Evolutionary conservation across 495 filamentous ascomycete genomes (phyloP).

Genomic region (Tricharina praecox): DNA sequence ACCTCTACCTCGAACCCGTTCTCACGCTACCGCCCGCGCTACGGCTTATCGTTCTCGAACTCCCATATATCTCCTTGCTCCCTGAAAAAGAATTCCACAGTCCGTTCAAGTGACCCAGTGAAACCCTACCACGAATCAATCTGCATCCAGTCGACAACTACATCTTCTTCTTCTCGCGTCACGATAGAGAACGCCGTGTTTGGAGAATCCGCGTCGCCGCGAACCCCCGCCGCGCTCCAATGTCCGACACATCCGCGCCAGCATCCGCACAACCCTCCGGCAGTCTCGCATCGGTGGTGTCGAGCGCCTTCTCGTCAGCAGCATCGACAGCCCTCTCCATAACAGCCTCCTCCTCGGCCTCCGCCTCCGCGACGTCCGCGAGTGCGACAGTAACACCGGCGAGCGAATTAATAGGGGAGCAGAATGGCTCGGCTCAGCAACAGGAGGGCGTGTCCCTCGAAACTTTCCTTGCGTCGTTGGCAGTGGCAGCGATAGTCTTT

Average conservation of each 20-base stretch:
- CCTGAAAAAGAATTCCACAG: no score
- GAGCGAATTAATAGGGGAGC: conserved; percentile 38
- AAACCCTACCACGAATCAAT: no score
- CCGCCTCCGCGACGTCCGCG: conserved; percentile 36
- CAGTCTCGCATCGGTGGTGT: not conserved
- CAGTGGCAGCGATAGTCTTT: conserved; percentile 54
- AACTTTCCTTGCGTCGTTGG: conserved; percentile 61
- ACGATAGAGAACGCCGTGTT: no score
- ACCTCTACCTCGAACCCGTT: no score
- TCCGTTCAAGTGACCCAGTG: no score
- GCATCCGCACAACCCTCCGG: not conserved
- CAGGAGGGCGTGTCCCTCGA: conserved; percentile 40
- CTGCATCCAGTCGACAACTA: no score
- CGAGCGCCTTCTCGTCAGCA: not conserved
- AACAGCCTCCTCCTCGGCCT: conserved; percentile 32
- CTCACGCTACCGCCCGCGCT: no score
- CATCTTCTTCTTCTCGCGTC: no score
- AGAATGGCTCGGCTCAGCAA: conserved; percentile 28
- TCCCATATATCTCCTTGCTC: no score
- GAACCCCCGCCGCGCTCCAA: not conserved
- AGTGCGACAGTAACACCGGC: conserved; percentile 42
- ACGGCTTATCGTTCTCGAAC: no score
- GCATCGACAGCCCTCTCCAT: not conserved
- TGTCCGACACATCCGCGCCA: not conserved
- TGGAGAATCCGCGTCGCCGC: not conserved